These are phyloP conservation scores for Saturnispora zaruensis DNA, from an alignment of 805 yeast species.

Conservation along the genomic window DNA sequence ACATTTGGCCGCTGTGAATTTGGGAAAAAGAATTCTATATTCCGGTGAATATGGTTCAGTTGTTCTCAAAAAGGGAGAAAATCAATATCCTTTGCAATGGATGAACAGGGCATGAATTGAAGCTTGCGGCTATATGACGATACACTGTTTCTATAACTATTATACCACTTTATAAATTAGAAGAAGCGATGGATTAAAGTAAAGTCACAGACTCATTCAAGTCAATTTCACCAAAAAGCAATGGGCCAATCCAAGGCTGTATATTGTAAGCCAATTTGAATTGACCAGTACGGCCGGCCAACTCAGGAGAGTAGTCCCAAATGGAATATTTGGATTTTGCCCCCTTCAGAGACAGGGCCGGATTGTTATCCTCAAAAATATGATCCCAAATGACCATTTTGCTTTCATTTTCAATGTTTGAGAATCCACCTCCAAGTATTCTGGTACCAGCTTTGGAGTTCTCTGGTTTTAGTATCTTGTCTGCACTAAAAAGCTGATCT, in stretches of 20 bases:
- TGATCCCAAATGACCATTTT: slow-evolving; percentile 88
- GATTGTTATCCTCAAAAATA: slow-evolving; percentile 51
- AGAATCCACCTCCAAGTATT: slow-evolving; percentile 6
- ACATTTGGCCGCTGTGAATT: background rate
- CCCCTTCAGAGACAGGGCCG: slow-evolving; percentile 44
- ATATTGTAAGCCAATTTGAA: slow-evolving; percentile 80
- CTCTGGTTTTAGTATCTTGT: background rate
- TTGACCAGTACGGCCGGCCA: slow-evolving; percentile 55
- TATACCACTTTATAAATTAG: background rate
- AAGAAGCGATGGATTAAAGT: slow-evolving; percentile 12
- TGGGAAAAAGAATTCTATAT: background rate
- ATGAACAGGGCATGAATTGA: slow-evolving; percentile 2
- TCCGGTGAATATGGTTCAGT: slow-evolving; percentile 10
- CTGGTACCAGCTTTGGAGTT: slow-evolving; percentile 1
- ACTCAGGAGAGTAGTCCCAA: slow-evolving; percentile 69
- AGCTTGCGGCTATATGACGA: background rate
- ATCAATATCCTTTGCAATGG: slow-evolving; percentile 3
- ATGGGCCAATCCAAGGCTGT: slow-evolving; percentile 84
- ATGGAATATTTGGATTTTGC: slow-evolving; percentile 69
- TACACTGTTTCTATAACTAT: background rate
- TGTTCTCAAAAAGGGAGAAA: background rate
- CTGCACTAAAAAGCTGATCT: background rate
- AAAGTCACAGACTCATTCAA: slow-evolving; percentile 18
- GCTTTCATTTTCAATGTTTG: slow-evolving; percentile 16
- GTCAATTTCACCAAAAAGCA: slow-evolving; percentile 55